These are phyloP conservation scores for Ceratocystis cacaofunesta DNA, from an alignment of 2,329 filamentous ascomycete genomes.

Conservation along the genomic window DNA sequence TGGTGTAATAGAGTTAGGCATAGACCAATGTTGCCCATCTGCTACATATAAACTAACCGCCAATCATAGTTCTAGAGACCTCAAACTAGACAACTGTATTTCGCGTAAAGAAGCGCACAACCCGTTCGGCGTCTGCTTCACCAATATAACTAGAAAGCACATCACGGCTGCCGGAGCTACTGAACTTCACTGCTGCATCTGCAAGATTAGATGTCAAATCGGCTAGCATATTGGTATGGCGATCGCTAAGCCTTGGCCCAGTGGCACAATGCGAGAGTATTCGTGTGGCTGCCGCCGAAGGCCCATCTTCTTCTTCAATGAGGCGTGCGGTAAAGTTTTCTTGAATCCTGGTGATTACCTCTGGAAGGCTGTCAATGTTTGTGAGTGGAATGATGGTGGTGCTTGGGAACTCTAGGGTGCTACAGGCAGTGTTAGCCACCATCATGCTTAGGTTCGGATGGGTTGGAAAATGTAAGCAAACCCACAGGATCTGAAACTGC, in stretches of 20 bases:
- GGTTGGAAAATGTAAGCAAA: background rate
- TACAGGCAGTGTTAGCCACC: constrained; percentile 14
- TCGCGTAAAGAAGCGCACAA: constrained; percentile 23
- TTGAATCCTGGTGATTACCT: constrained; percentile 27
- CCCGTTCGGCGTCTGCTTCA: constrained; percentile 21
- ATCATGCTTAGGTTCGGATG: too few species aligned
- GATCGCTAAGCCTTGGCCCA: constrained; percentile 21
- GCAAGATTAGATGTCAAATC: constrained; percentile 21
- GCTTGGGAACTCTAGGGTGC: constrained; percentile 25
- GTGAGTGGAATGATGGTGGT: constrained; percentile 32
- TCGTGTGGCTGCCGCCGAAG: background rate
- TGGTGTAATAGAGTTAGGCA: background rate
- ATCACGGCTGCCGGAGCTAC: constrained; percentile 18
- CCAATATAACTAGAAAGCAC: constrained; percentile 23
- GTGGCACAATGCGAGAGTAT: constrained; percentile 21
- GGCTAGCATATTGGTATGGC: constrained; percentile 22
- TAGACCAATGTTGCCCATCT: background rate
- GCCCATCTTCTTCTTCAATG: background rate
- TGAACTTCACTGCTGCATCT: constrained; percentile 21
- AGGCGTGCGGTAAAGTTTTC: constrained; percentile 19
- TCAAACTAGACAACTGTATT: constrained; percentile 13
- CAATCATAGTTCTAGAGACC: background rate
- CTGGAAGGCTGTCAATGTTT: constrained; percentile 24
- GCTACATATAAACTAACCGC: background rate
- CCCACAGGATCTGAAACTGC: constrained; percentile 32